phyloP scores from a whole-genome alignment of 2,329 filamentous ascomycete species.

The Juglanconis oblonga region DNA sequence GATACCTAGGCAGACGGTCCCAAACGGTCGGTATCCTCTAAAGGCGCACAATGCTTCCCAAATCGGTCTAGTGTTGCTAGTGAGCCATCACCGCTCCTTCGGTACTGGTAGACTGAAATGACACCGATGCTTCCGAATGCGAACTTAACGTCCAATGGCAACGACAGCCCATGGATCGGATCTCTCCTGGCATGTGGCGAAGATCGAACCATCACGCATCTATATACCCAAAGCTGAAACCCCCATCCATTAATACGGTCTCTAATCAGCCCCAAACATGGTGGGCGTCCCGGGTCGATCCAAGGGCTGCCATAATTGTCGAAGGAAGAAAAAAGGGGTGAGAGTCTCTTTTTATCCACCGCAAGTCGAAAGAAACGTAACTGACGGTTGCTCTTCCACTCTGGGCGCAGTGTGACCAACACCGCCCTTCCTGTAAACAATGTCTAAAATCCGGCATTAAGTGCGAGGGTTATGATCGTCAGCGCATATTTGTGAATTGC shows the following conservation, averaged over 20 bases:
- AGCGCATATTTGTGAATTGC: slow-evolving; percentile 23
- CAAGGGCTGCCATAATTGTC: slow-evolving; percentile 10
- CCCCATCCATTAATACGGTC: too few species aligned
- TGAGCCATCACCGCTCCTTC: neutral
- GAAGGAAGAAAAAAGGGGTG: slow-evolving; percentile 13
- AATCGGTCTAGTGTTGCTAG: neutral
- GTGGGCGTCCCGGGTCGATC: slow-evolving; percentile 15
- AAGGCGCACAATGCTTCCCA: slow-evolving; percentile 3
- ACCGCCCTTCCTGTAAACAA: slow-evolving; percentile 22
- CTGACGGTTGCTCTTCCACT: too few species aligned
- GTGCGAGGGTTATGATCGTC: slow-evolving; percentile 24
- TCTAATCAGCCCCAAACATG: neutral
- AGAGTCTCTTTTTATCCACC: neutral
- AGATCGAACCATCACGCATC: too few species aligned
- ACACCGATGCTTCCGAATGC: neutral
- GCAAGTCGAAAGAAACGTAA: too few species aligned
- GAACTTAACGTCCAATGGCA: neutral
- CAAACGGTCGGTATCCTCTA: neutral
- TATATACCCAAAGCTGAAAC: too few species aligned
- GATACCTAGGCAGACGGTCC: too few species aligned
- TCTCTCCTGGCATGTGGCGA: neutral
- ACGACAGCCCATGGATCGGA: neutral
- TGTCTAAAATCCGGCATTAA: slow-evolving; percentile 21
- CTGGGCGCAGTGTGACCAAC: slow-evolving; percentile 21
- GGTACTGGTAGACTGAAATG: neutral